Evolutionary conservation across 371 early-diverging fungal species (phyloP), one percentile per base, ranked within the genome.

Genomic region (Syncephalastrum contaminatum): DNA sequence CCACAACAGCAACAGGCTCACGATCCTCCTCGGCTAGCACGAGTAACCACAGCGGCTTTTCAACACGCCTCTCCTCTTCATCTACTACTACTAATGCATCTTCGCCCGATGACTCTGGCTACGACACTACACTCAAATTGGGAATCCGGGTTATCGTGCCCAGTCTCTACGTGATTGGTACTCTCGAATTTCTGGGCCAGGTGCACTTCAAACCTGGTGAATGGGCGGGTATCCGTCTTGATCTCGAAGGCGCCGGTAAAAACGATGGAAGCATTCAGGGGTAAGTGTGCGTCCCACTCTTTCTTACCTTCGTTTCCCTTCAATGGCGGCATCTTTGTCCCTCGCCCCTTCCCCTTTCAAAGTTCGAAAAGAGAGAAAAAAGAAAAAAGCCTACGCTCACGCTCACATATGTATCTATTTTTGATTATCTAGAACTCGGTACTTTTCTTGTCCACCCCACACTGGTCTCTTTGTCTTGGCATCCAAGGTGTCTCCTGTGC

Each of bases 171-270:
- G 60, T 82, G n/a, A 64, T 72, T 22, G 91, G 91, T 16, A 81
- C 78, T 13, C 63, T 90, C 16, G 78, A 83, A 22, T 90, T 71
- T 55, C 43, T 88, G 16, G 91, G 91, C 6, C 78, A 82, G 3
- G 80, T 83, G 7, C 67, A 80, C 39, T 80, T 83, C 48, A 88
- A 87, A 60, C 76, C 76, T 27, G 93, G 93, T 12, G 56, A 76
- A 4, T 93, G 93, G 93, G 88, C 88, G 12, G 93, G 93, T 14
- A 81, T 93, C 43, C 89, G 89, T 63, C 73, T 93, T 4, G 91
- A 91, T 53, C 54, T 69, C 18, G 67, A 62, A n/a, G 90, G 88
- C 20, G 72, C 80, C 18, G 93, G 93, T 41, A 93, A 92, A 64
- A 92, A 93, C 66, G 83, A 89, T 58, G 93, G 93, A n/a, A 72